These are phyloP conservation scores for Nannizziopsis barbatae DNA, from an alignment of 2,329 filamentous ascomycete species.

Conservation along the genomic window DNA sequence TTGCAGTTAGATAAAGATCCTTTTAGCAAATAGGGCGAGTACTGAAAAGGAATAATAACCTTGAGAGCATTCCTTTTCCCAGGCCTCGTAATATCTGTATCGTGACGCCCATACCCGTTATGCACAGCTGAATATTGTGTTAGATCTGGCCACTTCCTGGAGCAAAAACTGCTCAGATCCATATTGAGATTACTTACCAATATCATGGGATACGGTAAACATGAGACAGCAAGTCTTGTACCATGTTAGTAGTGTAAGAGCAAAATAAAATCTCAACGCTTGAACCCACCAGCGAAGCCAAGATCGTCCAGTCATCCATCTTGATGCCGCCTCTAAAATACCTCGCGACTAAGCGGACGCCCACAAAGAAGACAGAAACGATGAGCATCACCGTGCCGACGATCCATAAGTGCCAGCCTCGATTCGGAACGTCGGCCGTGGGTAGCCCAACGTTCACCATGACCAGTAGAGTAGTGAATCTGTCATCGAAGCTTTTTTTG, in stretches of 20 bases:
- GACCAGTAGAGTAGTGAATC: background rate
- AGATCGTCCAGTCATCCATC: slow-evolving; percentile 20
- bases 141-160: no score
- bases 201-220: slow-evolving; percentile 16
- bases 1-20: background rate
- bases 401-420: slow-evolving; percentile 19
- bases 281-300: slow-evolving; percentile 17
- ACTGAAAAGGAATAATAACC: slow-evolving; percentile 12
- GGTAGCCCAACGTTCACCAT: slow-evolving; percentile 12
- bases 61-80: slow-evolving; percentile 22
- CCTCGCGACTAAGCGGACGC: slow-evolving; percentile 16
- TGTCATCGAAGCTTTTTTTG: background rate
- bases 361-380: slow-evolving; percentile 18
- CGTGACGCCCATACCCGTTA: slow-evolving; percentile 25
- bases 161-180: no score
- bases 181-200: background rate
- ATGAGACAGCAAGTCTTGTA: slow-evolving; percentile 13
- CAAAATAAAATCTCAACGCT: background rate
- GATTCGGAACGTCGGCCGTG: slow-evolving; percentile 15
- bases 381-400: slow-evolving; percentile 18
- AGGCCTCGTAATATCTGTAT: slow-evolving; percentile 16
- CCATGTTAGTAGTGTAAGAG: background rate
- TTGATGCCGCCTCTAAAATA: slow-evolving; percentile 15
- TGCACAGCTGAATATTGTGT: slow-evolving; percentile 19
- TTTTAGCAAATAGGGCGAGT: background rate